Evolutionary conservation across 768 basidiomycete species (phyloP).

Genomic region (Leccinellum albellum): DNA sequence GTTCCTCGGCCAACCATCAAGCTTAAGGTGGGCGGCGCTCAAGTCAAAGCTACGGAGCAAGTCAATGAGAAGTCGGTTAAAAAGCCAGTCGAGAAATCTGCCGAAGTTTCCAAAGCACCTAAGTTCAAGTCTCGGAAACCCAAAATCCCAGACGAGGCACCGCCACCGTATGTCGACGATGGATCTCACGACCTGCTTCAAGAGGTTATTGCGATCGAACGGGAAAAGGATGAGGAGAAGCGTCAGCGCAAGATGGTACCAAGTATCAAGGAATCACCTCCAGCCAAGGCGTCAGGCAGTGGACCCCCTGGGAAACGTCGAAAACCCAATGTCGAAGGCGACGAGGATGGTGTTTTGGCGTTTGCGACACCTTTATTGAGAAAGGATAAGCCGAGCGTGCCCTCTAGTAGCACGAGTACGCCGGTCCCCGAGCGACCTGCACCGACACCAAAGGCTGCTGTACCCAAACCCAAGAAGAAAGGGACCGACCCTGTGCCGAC

Average conservation of each 20-base stretch:
- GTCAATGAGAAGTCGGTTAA: conserved; percentile 25
- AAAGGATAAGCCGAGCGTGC: conserved; percentile 38
- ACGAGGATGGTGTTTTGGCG: conserved; percentile 58
- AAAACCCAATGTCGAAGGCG: conserved; percentile 44
- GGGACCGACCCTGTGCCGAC: conserved; percentile 23
- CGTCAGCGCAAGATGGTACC: conserved; percentile 44
- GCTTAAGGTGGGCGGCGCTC: conserved; percentile 54
- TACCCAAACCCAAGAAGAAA: conserved; percentile 45
- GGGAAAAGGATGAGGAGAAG: conserved; percentile 54
- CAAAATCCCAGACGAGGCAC: conserved; percentile 45
- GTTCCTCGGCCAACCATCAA: conserved; percentile 59
- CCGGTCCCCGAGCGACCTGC: conserved; percentile 36
- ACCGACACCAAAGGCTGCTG: conserved; percentile 23
- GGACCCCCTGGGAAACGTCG: conserved; percentile 54
- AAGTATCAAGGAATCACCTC: conserved; percentile 35
- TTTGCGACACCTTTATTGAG: conserved; percentile 58
- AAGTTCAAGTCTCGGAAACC: conserved; percentile 43
- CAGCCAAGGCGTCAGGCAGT: conserved; percentile 36
- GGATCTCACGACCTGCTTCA: conserved; percentile 79
- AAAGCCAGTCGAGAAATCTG: conserved; percentile 23
- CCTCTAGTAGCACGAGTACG: conserved; percentile 39
- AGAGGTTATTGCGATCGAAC: conserved; percentile 78
- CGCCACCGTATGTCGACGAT: conserved; percentile 71
- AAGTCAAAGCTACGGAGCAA: conserved; percentile 34
- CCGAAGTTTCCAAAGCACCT: conserved; percentile 32